Conservation (phyloP, 2,329 filamentous ascomycete genomes). For the Exophiala sp. region DNA sequence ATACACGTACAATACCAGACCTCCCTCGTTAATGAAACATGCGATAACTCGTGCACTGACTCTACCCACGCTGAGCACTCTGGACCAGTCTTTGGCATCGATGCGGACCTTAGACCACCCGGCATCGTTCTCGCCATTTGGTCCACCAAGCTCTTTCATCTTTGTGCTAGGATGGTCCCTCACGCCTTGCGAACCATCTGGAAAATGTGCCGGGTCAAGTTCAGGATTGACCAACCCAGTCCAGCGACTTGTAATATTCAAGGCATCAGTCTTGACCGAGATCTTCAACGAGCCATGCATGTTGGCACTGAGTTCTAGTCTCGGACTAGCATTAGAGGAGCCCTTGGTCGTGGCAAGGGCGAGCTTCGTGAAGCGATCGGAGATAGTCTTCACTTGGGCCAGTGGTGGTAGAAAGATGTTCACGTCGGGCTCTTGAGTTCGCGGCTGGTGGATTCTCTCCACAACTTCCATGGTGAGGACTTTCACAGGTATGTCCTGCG, state of each 20-base stretch:
- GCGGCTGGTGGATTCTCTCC: slow-evolving; percentile 90
- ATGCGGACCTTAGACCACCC: slow-evolving; percentile 87
- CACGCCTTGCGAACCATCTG: slow-evolving; percentile 61
- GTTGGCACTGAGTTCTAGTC: slow-evolving; percentile 84
- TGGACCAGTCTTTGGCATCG: slow-evolving; percentile 91
- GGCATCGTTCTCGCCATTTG: slow-evolving; percentile 66
- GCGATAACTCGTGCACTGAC: slow-evolving; percentile 89
- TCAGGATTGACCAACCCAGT: slow-evolving; percentile 80
- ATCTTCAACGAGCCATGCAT: slow-evolving; percentile 87
- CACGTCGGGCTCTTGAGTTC: slow-evolving; percentile 85
- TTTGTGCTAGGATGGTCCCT: slow-evolving; percentile 77
- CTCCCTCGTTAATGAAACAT: slow-evolving; percentile 55
- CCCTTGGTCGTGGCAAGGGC: slow-evolving; percentile 46
- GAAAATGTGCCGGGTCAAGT: slow-evolving; percentile 72
- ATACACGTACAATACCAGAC: slow-evolving; percentile 46
- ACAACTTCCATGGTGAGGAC: slow-evolving; percentile 80
- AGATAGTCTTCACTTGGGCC: slow-evolving; percentile 86
- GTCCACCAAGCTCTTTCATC: slow-evolving; percentile 60
- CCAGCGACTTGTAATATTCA: slow-evolving; percentile 85
- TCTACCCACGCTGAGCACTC: slow-evolving; percentile 86
- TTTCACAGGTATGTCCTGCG: slow-evolving; percentile 92
- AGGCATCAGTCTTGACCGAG: slow-evolving; percentile 74
- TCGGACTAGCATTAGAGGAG: slow-evolving; percentile 31
- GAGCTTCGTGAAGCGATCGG: slow-evolving; percentile 89
- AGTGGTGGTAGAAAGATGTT: slow-evolving; percentile 87